Evolutionary conservation across 23 red algal genomes (phyloP), one percentile per base, ranked within the genome.

Genomic region (Pyropia haitanensis): DNA sequence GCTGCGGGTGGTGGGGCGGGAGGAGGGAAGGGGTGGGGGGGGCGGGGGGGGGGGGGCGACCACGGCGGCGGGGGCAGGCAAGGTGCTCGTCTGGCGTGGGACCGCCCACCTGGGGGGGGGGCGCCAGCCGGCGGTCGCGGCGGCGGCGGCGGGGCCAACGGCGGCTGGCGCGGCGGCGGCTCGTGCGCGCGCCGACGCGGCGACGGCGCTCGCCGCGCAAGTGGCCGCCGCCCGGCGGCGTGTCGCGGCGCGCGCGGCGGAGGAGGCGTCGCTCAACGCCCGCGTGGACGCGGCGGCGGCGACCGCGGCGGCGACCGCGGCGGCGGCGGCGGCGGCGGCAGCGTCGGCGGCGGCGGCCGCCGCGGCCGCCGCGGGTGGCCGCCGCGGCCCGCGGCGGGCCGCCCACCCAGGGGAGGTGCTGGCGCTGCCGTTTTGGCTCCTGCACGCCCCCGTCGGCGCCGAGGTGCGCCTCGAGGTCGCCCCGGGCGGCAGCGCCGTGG

Each of bases 351-450:
- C 57, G 8, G 25, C 44, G n/a, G 5, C 46, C 33, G 31, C 19
- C 33, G 27, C 13, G 23, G 2, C 50, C 26, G 57, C 33, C 33
- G 33, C 29, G 44, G 4, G 23, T 18, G 18, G 50, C 6, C 23
- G 44, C 29, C 1, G 67, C 32, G 50, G 67, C 3, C 23, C 29
- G 57, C 21, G 23, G 50, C 53, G 67, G 29, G 22, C 19, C 10
- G 18, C 34, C 17, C 3, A 59, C 27, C 8, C 10, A 2, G 68
- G 51, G 25, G 55, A 34, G 9, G 51, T 58, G 10, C 32, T 85
- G 25, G 28, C 26, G n/a, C 68, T 85, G 14, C 80, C 80, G 5
- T 85, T 85, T 71, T 62, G 69, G 46, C n/a, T 85, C 27, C 50
- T 85, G 23, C 70, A 67, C 20, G 71, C 80, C 6, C 68, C 69